These are phyloP conservation scores for Paecilomyces dactylethromorphus DNA, from an alignment of 2,329 filamentous ascomycete genomes.

Conservation along the genomic window DNA sequence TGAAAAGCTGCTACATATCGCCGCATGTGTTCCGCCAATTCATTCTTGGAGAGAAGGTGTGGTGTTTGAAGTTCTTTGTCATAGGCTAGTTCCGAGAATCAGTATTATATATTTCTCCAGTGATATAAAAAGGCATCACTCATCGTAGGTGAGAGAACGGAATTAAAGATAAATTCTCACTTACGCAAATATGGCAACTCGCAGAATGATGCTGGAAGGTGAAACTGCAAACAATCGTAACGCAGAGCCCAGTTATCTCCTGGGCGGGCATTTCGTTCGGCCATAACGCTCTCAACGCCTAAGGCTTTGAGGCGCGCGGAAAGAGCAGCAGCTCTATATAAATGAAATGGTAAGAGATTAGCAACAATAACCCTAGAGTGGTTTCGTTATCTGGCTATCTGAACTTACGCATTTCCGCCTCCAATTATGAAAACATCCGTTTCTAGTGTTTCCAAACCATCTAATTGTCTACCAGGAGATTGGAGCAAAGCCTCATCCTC, in stretches of 20 bases:
- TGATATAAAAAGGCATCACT: too few relatives aligned
- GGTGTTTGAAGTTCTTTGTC: not conserved
- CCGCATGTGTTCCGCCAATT: not conserved
- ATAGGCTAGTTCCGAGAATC: not conserved
- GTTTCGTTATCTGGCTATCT: not conserved
- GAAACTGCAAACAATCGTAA: constrained; percentile 40
- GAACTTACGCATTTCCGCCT: not conserved
- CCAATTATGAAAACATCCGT: not conserved
- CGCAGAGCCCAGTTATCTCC: constrained; percentile 42
- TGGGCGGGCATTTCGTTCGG: constrained; percentile 35
- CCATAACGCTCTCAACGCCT: constrained; percentile 34
- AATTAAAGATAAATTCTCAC: not conserved
- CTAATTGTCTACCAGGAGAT: not conserved
- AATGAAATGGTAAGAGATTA: not conserved
- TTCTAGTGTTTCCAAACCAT: not conserved
- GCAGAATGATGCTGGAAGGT: constrained; percentile 30
- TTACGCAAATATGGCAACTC: constrained; percentile 30
- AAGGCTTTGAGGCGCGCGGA: constrained; percentile 41
- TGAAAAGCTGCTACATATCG: constrained; percentile 22
- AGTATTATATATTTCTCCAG: not conserved
- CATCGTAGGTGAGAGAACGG: too few relatives aligned
- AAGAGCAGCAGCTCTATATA: constrained; percentile 30
- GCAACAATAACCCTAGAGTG: not conserved
- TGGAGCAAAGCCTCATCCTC: not conserved
- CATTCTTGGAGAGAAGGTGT: not conserved